phyloP scores from a whole-genome alignment of 2,329 filamentous ascomycete species.

The Sordariomycetes sp. region DNA sequence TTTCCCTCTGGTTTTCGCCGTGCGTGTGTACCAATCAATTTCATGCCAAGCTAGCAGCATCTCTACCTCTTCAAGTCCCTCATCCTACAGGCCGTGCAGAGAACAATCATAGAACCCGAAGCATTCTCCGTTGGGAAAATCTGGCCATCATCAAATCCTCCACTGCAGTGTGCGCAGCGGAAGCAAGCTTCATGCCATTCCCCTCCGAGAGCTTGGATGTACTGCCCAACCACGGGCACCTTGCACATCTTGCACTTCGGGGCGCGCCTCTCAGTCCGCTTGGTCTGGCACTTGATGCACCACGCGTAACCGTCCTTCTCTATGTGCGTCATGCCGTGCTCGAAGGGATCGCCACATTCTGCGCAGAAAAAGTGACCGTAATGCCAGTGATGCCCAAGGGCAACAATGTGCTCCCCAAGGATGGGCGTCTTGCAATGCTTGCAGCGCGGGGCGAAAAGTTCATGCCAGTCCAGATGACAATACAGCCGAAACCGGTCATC shows the following conservation, averaged over 20 bases:
- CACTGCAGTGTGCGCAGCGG: constrained; percentile 53
- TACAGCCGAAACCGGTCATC: constrained; percentile 73
- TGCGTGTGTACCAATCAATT: neutral
- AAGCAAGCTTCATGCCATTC: constrained; percentile 96
- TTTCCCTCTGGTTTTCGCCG: neutral
- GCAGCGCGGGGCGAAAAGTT: constrained; percentile 82
- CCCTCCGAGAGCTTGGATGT: constrained; percentile 74
- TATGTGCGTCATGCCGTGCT: constrained; percentile 54
- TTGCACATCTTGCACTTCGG: constrained; percentile 82
- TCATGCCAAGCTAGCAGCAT: constrained; percentile 10
- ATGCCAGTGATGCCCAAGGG: constrained; percentile 92
- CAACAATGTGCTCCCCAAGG: constrained; percentile 85
- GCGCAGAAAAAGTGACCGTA: constrained; percentile 98
- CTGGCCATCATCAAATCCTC: constrained; percentile 50
- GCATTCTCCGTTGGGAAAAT: constrained; percentile 45
- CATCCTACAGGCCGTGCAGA: constrained; percentile 49
- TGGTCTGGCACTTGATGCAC: constrained; percentile 88
- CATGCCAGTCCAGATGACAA: constrained; percentile 98
- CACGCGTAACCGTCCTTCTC: constrained; percentile 97
- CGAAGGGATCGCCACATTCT: constrained; percentile 94
- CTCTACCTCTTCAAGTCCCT: constrained; percentile 40
- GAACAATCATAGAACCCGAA: constrained; percentile 33
- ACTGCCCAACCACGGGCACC: constrained; percentile 75
- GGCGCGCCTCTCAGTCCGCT: constrained; percentile 75
- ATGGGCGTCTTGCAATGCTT: constrained; percentile 96